Percentiles rank a stretch among this genome's conserved stretches.
These are phyloP conservation scores for Xylaria sp. DNA, from an alignment of 2,329 filamentous ascomycete species.

Conservation along the genomic window DNA sequence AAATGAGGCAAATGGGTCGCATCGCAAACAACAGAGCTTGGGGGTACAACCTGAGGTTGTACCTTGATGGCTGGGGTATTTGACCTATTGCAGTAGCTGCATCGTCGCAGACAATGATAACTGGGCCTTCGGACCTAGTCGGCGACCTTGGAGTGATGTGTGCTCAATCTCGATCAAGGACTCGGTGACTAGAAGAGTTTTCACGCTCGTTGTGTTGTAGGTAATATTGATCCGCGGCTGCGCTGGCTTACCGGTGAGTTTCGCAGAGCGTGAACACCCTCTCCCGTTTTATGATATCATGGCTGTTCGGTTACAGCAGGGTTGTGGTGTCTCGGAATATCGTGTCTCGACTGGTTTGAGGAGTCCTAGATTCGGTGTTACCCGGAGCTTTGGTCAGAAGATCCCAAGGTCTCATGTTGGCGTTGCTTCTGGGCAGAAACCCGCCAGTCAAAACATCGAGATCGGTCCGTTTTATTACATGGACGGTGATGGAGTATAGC, in stretches of 20 bases:
- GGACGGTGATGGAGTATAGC: no score
- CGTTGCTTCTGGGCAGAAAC: conserved; percentile 5
- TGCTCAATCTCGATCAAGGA: background rate
- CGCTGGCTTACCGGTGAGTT: background rate
- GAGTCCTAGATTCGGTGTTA: background rate
- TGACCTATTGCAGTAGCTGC: background rate
- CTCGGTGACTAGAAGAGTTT: background rate
- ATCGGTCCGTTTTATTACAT: no score
- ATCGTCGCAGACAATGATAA: background rate
- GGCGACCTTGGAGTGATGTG: background rate
- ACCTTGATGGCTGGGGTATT: background rate
- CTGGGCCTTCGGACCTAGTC: background rate
- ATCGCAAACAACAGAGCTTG: background rate
- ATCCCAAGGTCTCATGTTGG: background rate
- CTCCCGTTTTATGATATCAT: conserved; percentile 14
- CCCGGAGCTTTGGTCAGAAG: background rate
- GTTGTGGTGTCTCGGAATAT: background rate
- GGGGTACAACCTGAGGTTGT: background rate
- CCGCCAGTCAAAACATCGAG: conserved; percentile 7
- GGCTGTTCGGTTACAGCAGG: background rate
- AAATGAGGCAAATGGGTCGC: background rate
- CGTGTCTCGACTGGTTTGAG: background rate
- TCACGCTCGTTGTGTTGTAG: background rate
- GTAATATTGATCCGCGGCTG: background rate
- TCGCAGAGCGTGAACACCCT: background rate